These are phyloP conservation scores for Simmondsia chinensis DNA, from an alignment of 148 eudicot species.

Conservation along the genomic window DNA sequence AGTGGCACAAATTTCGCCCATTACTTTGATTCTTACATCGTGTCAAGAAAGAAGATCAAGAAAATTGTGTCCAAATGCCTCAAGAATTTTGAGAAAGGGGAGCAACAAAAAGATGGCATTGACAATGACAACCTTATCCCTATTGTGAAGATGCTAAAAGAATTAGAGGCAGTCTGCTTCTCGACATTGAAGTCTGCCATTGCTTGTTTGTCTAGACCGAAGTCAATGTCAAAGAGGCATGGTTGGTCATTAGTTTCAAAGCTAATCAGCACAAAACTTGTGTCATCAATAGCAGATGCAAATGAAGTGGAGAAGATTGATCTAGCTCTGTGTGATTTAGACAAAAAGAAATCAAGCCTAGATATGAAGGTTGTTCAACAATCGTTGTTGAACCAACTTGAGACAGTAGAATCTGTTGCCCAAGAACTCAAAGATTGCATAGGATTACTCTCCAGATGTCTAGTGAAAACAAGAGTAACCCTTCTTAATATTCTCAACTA, in stretches of 20 bases:
- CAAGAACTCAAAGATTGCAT: slow-evolving; percentile 15
- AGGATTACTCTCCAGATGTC: slow-evolving; percentile 18
- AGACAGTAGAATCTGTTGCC: slow-evolving; percentile 14
- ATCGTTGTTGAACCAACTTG: slow-evolving; percentile 14
- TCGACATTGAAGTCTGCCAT: slow-evolving; percentile 19
- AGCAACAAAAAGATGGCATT: neutral
- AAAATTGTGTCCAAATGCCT: slow-evolving; percentile 25
- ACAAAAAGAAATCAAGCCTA: neutral
- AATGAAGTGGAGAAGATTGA: slow-evolving; percentile 18
- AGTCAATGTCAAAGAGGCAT: slow-evolving; percentile 1
- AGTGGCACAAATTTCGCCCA: slow-evolving; percentile 5
- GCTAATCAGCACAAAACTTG: slow-evolving; percentile 10
- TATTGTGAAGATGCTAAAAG: slow-evolving; percentile 16
- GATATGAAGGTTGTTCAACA: slow-evolving; percentile 1
- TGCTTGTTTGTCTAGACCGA: slow-evolving; percentile 14
- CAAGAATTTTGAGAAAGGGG: slow-evolving; percentile 15
- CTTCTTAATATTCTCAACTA: slow-evolving; percentile 34
- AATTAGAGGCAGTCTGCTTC: slow-evolving; percentile 17
- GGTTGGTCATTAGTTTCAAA: slow-evolving; percentile 29
- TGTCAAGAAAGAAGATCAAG: slow-evolving; percentile 26
- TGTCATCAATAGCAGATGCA: neutral
- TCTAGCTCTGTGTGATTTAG: neutral
- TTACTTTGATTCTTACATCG: slow-evolving; percentile 7
- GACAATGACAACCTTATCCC: neutral
- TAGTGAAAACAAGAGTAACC: slow-evolving; percentile 34